A percentile compares a stretch with the other conserved stretches of the same genome.
These are phyloP conservation scores for Phylloporus gajari DNA, from an alignment of 1,284 basidiomycete species.

Conservation along the genomic window DNA sequence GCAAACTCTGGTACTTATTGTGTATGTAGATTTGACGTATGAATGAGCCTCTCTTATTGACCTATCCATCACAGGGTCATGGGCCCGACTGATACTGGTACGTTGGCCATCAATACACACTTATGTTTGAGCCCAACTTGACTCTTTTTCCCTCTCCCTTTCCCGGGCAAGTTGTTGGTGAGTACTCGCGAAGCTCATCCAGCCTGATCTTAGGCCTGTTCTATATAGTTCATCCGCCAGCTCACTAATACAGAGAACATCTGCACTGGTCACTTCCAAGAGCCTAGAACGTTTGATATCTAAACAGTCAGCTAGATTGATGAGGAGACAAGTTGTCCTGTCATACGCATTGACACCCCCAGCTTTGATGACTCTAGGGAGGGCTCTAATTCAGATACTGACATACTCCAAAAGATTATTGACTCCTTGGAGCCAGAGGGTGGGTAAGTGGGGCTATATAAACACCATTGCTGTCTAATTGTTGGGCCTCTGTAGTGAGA, in stretches of 20 bases:
- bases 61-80: constrained; percentile 3
- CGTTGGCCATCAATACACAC: not conserved
- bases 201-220: not conserved
- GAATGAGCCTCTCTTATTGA: not conserved
- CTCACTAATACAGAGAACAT: not conserved
- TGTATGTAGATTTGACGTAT: not conserved
- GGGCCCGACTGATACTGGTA: constrained; percentile 7
- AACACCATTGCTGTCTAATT: not conserved
- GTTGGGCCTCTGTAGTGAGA: not conserved
- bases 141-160: not conserved
- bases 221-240: not conserved
- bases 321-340: constrained; percentile 10
- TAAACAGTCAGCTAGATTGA: constrained; percentile 9
- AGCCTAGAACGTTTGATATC: constrained; percentile 12
- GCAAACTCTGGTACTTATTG: constrained; percentile 6
- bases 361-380: constrained; percentile 42
- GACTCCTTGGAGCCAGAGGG: constrained; percentile 54
- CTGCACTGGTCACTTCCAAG: constrained; percentile 10
- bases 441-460: constrained; percentile 8
- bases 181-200: not conserved
- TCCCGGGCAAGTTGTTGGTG: constrained; percentile 19
- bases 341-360: constrained; percentile 44
- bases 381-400: constrained; percentile 32
- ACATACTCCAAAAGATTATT: constrained; percentile 15
- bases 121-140: not conserved